Base-by-base conservation (phyloP, 371 early-diverging fungal species). In the Rhizomucor miehei region DNA sequence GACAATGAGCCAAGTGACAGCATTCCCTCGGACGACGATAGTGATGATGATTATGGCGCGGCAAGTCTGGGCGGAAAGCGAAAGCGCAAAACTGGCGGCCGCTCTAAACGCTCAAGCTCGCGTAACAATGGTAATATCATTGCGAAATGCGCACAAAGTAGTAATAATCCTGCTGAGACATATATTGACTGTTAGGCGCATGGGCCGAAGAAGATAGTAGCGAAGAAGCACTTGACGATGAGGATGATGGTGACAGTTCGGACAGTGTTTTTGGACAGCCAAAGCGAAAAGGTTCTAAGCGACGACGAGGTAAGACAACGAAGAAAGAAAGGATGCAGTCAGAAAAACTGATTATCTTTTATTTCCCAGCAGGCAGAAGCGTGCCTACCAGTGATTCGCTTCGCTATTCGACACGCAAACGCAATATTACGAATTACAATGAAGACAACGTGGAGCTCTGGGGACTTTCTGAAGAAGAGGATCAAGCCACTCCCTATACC, bases 391-490 rank as follows among this genome's bases (percentile, higher is more conserved):
- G 60, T 39, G 71, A 70, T 54, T 66, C 62, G 36, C 54, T 71
- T 12, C 65, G 81, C 12, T 79, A 78, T 59, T 81, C 81, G 6
- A 75, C 75, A 9, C 64, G 81, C 38, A 64, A 63, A 23, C 54
- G 73, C 23, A 72, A 71, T 12, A 68, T 79, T 3, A 74, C 73
- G 12, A 79, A 69, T 20, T 82, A 82, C 52, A 80, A 80, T 48
- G 78, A 79, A 60, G 76, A 77, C 21, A 71, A 66, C 48, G 56
- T 62, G 16, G 62, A 71, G 17, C 48, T 73, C n/a, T 77, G 67
- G 67, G 77, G 71, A 1, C 38, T 77, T 20, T 71, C 73, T 5
- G 76, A 75, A 19, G 71, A 72, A 43, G 79, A 59, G 23, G 35
- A 53, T 35, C 29, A 40, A 39, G 51, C 50, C 10, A 38, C 34